Evolutionary conservation across 441 rosid species (phyloP).

Genomic region (Metrosideros polymorpha): DNA sequence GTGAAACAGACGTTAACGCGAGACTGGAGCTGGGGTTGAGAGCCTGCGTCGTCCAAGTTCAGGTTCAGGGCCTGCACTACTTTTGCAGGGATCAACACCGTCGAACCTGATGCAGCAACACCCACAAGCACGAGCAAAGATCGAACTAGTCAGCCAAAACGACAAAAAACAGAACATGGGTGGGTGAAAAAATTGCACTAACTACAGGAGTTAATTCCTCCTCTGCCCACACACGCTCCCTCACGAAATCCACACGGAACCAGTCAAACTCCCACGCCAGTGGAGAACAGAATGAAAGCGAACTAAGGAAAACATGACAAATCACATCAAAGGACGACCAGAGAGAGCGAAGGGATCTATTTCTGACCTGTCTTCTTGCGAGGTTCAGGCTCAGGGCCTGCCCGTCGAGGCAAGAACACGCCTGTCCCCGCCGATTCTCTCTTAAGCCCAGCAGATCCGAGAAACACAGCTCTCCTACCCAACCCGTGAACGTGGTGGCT

Average conservation of each 20-base stretch:
- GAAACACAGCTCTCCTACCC: slow-evolving; percentile 46
- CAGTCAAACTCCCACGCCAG: not conserved
- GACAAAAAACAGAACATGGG: not conserved
- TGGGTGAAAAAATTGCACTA: not conserved
- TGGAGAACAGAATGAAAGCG: not conserved
- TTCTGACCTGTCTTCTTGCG: not conserved
- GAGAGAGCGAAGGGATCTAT: not conserved
- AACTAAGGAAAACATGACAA: not conserved
- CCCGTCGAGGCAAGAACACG: not conserved
- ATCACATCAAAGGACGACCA: not conserved
- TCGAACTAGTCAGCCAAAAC: not conserved
- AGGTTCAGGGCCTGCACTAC: slow-evolving; percentile 64
- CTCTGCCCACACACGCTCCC: not conserved
- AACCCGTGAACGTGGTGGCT: slow-evolving; percentile 11
- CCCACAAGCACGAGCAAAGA: not conserved
- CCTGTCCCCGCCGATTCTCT: slow-evolving; percentile 18
- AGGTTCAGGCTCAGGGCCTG: not conserved
- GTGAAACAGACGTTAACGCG: slow-evolving; percentile 9
- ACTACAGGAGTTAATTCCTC: not conserved
- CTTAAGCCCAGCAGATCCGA: slow-evolving; percentile 33
- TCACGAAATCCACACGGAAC: not conserved
- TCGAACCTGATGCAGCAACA: slow-evolving; percentile 12
- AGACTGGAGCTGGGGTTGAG: slow-evolving; percentile 21
- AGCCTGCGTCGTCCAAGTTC: slow-evolving; percentile 26
- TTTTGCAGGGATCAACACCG: slow-evolving; percentile 65